A percentile compares a stretch with the other conserved stretches of the same genome.
Evolutionary conservation across 106 monocot species (phyloP).

Genomic region (Amphibolis antarctica): DNA sequence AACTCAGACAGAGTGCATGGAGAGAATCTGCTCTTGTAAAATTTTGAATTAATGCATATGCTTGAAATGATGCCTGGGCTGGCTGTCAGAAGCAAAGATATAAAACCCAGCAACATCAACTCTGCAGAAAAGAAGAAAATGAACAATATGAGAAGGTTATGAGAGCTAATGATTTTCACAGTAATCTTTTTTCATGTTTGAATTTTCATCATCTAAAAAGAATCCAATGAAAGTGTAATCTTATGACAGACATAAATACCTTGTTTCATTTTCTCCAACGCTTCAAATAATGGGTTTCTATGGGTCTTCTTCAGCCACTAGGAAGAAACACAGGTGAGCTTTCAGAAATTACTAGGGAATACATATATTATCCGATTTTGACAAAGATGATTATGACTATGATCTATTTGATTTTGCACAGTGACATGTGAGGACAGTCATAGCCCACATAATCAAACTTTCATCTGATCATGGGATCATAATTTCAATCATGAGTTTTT

Average conservation of each 20-base stretch:
- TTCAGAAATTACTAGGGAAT: not conserved
- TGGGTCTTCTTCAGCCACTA: constrained; percentile 96
- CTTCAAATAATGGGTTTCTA: constrained; percentile 80
- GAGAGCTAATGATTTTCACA: not conserved
- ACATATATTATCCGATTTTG: not conserved
- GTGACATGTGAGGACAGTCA: too few species aligned
- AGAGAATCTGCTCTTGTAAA: constrained; percentile 66
- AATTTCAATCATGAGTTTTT: too few species aligned
- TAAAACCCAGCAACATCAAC: constrained; percentile 87
- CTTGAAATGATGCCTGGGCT: constrained; percentile 81
- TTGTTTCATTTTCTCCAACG: constrained; percentile 99
- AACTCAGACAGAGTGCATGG: constrained; percentile 65
- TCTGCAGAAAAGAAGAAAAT: constrained; percentile 35
- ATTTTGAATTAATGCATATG: constrained; percentile 84
- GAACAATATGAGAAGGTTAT: not conserved
- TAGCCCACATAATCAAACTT: too few species aligned
- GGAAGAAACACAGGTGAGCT: constrained; percentile 7
- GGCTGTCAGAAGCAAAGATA: constrained; percentile 81
- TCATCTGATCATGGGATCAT: too few species aligned
- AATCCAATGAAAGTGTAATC: not conserved
- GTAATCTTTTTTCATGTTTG: not conserved
- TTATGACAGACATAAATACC: constrained; percentile 23
- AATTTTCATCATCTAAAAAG: too few species aligned
- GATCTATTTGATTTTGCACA: too few species aligned
- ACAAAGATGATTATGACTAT: too few species aligned